Conservation (phyloP, 2,329 filamentous ascomycete genomes). For the Rutstroemia sp. region DNA sequence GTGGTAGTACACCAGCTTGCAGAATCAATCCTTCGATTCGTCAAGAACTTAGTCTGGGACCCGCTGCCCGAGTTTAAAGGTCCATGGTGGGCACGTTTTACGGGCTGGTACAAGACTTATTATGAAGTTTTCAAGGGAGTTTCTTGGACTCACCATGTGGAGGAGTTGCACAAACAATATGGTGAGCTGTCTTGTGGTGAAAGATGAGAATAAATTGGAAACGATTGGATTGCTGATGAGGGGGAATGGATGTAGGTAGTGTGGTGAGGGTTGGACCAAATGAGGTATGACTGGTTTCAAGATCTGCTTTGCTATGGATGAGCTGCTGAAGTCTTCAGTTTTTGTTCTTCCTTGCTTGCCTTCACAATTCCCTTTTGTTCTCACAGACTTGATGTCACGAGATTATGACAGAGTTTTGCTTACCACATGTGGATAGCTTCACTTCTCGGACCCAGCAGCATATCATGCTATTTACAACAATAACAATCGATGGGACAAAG, state of each 20-base stretch:
- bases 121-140: neutral
- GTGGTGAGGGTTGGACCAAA: neutral
- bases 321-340: too few relatives aligned
- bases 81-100: neutral
- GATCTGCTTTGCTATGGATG: neutral
- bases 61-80: neutral
- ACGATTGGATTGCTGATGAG: too few relatives aligned
- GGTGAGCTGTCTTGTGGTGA: neutral
- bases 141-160: neutral
- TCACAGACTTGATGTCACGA: too few relatives aligned
- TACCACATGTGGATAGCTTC: slow-evolving; percentile 27
- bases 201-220: too few relatives aligned
- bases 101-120: neutral
- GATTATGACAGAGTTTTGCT: neutral
- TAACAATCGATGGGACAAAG: slow-evolving; percentile 36
- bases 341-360: too few relatives aligned
- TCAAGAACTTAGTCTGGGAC: too few relatives aligned
- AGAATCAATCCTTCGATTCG: too few relatives aligned
- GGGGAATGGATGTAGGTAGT: neutral
- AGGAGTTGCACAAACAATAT: neutral
- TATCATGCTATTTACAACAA: slow-evolving; percentile 38
- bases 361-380: too few relatives aligned
- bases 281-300: neutral
- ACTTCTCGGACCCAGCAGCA: slow-evolving; percentile 35
- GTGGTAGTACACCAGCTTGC: too few relatives aligned